A percentile compares a stretch with the other conserved stretches of the same genome.
phyloP scores from a whole-genome alignment of 176 grass and related monocot species.

The Saccharum officinarum region DNA sequence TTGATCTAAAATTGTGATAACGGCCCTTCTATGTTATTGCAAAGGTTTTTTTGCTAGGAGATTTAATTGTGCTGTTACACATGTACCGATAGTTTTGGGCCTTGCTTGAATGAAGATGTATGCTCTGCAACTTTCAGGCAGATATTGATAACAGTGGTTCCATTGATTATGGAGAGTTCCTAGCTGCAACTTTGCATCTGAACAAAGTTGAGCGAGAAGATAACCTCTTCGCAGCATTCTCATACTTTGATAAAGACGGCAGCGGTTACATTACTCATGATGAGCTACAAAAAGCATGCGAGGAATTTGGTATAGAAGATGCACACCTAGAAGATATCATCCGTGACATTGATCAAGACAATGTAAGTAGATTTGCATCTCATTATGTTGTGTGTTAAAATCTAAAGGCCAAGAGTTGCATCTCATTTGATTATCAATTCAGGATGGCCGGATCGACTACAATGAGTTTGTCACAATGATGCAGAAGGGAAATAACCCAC shows the following conservation, averaged over 20 bases:
- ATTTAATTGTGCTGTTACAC: neutral
- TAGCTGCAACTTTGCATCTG: conserved; percentile 90
- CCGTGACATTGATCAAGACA: conserved; percentile 91
- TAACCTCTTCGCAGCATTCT: conserved; percentile 88
- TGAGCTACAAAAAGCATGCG: conserved; percentile 91
- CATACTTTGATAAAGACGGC: conserved; percentile 90
- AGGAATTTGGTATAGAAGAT: conserved; percentile 89
- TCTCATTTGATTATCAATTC: conserved; percentile 32
- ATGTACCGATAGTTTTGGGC: conserved; percentile 7
- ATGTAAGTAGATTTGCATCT: conserved; percentile 54
- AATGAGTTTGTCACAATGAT: conserved; percentile 96
- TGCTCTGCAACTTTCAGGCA: conserved; percentile 58
- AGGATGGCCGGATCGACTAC: conserved; percentile 98
- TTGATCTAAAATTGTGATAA: conserved; percentile 13
- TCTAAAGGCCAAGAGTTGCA: neutral
- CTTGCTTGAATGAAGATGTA: conserved; percentile 36
- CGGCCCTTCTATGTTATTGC: conserved; percentile 6
- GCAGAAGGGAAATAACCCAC: conserved; percentile 87
- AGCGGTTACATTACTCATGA: conserved; percentile 94
- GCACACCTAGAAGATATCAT: conserved; percentile 85
- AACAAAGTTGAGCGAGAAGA: conserved; percentile 97
- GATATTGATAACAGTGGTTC: conserved; percentile 97
- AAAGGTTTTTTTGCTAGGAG: conserved; percentile 8
- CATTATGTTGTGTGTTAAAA: conserved; percentile 15
- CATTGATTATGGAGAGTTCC: conserved; percentile 90